Evolutionary conservation across 257 asterid species (phyloP).

Genomic region (Ilex aquifolium): DNA sequence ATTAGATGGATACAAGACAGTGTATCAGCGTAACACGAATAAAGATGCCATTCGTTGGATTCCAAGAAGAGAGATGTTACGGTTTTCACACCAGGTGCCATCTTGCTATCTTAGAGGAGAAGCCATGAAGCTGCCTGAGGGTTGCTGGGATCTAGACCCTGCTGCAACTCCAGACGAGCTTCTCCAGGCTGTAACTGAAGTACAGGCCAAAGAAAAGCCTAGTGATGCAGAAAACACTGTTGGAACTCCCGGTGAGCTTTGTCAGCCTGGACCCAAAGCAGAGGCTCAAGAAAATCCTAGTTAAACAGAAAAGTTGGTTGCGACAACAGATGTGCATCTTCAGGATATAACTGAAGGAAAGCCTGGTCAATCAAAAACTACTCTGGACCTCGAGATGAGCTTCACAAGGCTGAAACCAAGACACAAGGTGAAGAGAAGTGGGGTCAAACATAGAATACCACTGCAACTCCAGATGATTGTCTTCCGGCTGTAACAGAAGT

Average conservation of each 20-base stretch:
- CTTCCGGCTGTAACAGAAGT: slow-evolving; percentile 22
- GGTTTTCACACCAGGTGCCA: slow-evolving; percentile 96
- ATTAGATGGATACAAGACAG: slow-evolving; percentile 75
- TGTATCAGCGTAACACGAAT: slow-evolving; percentile 47
- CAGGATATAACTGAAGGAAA: slow-evolving; percentile 6
- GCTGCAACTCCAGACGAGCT: slow-evolving; percentile 90
- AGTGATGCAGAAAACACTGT: slow-evolving; percentile 13
- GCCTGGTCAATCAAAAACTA: no score
- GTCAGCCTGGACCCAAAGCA: slow-evolving; percentile 15
- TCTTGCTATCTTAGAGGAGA: slow-evolving; percentile 68
- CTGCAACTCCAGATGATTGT: slow-evolving; percentile 13
- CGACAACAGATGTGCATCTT: slow-evolving; percentile 9
- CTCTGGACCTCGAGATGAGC: no score
- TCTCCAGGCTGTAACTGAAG: slow-evolving; percentile 42
- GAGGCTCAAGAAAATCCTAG: slow-evolving; percentile 15
- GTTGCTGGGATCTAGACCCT: slow-evolving; percentile 98
- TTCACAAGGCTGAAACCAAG: no score
- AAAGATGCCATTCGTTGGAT: slow-evolving; percentile 55
- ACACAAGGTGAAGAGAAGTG: no score
- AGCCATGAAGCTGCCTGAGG: slow-evolving; percentile 54
- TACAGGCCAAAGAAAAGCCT: slow-evolving; percentile 12
- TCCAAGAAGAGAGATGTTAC: slow-evolving; percentile 80
- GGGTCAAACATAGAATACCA: background rate
- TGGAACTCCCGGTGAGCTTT: slow-evolving; percentile 14
- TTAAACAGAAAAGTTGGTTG: slow-evolving; percentile 14